Base-by-base conservation (phyloP, 208 protist genomes). In the Naegleria fowleri region DNA sequence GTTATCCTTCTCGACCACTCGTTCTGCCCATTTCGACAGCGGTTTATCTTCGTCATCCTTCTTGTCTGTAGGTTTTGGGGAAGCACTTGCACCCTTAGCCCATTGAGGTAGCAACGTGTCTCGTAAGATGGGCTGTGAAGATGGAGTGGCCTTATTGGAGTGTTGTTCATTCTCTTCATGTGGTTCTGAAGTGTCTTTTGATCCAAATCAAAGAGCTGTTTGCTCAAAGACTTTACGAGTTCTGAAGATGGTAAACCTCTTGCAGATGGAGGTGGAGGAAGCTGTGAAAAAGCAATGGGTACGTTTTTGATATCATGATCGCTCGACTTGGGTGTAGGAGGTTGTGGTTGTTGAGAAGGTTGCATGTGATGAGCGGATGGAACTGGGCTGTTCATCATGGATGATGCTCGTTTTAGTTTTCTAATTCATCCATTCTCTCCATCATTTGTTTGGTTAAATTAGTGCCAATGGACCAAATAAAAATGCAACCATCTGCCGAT, bases 401-500 rank as follows among this genome's bases (percentile, higher is more conserved):
- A n/a, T n/a, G 59, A 33, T 33, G 59, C 9, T 83, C 22, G 0
- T 4, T 39, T n/a, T 83, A 16, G 75, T 5, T 85, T 39, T 85
- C 15, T 16, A 90, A 16, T 52, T 90, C 86, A 7, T 25, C 25
- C 5, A 86, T 5, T 22, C 91, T 88, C 41, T 92, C 88, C 48
- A 90, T 16, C 33, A 92, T 83, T 16, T 25, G 2, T 7, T 48
- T 43, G 0, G 76, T 19, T 7, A 92, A 19, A 29, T 43, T 29
- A 9, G 5, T 33, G 22, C 25, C 33, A 22, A 92, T 36, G 3
- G 11, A 75, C 91, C 91, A 92, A 38, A 91, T 48, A 75, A 92
- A 92, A 15, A 92, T 91, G 90, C 91, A 92, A 38, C 91, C 90
- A 55, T 92, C 91, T 5, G 41, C 89, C 36, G 91, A 92, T 25